Evolutionary conservation across 78 protist species (phyloP).

Genomic region (Cavenderia fasciculata): DNA sequence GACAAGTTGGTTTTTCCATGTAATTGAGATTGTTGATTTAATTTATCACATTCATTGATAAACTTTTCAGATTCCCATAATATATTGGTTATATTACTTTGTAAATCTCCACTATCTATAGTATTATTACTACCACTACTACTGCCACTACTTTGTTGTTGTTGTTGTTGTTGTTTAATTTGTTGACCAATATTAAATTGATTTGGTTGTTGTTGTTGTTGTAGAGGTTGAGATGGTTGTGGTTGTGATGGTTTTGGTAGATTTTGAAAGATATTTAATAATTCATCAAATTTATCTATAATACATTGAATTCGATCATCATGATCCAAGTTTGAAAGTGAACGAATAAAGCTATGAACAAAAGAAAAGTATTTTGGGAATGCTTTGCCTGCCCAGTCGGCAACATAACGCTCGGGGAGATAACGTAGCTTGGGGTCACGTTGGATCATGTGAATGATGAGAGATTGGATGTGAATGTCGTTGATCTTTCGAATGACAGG

Average conservation of each 20-base stretch:
- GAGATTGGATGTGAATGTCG: slow-evolving; percentile 75
- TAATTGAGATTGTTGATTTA: not conserved
- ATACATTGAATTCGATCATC: slow-evolving; percentile 61
- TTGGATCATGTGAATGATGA: slow-evolving; percentile 70
- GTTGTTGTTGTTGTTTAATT: slow-evolving; percentile 1
- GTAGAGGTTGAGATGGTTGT: slow-evolving; percentile 1
- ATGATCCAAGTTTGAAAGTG: slow-evolving; percentile 44
- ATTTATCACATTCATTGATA: slow-evolving; percentile 33
- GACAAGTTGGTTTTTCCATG: too few relatives aligned
- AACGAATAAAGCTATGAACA: slow-evolving; percentile 39
- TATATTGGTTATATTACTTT: slow-evolving; percentile 47
- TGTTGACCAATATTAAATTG: not conserved
- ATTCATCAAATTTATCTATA: slow-evolving; percentile 41
- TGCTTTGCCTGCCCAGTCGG: slow-evolving; percentile 14
- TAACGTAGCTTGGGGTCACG: slow-evolving; percentile 43
- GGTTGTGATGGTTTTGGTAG: not conserved
- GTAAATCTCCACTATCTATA: too few relatives aligned
- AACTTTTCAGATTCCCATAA: slow-evolving; percentile 45
- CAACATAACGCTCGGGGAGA: slow-evolving; percentile 39
- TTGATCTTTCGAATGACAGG: slow-evolving; percentile 54
- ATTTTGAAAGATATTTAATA: slow-evolving; percentile 12
- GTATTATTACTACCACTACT: not conserved
- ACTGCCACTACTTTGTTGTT: not conserved
- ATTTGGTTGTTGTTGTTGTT: not conserved
- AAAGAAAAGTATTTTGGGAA: slow-evolving; percentile 67